Percentiles rank a stretch among this genome's conserved stretches.
phyloP scores from a whole-genome alignment of 495 filamentous ascomycete genomes.

The Cryomyces minteri region DNA sequence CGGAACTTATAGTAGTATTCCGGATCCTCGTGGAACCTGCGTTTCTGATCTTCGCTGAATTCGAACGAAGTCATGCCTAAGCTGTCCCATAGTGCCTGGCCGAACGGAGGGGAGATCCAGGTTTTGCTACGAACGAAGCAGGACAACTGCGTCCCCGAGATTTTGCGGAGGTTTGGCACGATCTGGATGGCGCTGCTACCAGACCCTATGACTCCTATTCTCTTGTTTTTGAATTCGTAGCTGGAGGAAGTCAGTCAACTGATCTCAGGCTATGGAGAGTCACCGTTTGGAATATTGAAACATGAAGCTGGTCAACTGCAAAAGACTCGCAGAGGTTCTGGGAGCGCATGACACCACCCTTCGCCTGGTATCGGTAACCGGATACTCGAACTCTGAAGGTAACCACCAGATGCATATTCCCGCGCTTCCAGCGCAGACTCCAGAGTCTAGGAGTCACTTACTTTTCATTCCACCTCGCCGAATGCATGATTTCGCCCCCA shows the following conservation, averaged over 20 bases:
- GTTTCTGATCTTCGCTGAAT: slow-evolving; percentile 1
- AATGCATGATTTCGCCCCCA: slow-evolving; percentile 19
- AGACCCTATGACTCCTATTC: slow-evolving; percentile 18
- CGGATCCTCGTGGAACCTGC: slow-evolving; percentile 4
- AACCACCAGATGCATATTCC: neutral
- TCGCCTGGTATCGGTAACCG: no score
- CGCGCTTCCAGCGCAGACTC: neutral
- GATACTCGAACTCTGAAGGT: no score
- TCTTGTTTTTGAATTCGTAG: slow-evolving; percentile 19
- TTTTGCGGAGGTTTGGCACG: slow-evolving; percentile 15
- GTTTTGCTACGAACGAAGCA: slow-evolving; percentile 17
- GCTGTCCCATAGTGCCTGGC: slow-evolving; percentile 9
- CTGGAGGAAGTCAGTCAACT: neutral
- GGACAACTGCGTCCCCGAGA: slow-evolving; percentile 9
- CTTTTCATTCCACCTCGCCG: slow-evolving; percentile 15
- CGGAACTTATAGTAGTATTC: slow-evolving; percentile 17
- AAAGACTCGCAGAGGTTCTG: no score
- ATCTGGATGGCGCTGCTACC: slow-evolving; percentile 20
- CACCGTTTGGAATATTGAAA: neutral
- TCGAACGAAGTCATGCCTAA: no score
- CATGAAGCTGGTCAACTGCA: neutral
- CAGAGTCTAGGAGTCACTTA: neutral
- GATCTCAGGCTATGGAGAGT: neutral
- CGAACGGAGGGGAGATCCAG: slow-evolving; percentile 18
- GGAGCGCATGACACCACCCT: no score